Evolutionary conservation across 257 asterid species (phyloP).

Genomic region (Capsicum pubescens): DNA sequence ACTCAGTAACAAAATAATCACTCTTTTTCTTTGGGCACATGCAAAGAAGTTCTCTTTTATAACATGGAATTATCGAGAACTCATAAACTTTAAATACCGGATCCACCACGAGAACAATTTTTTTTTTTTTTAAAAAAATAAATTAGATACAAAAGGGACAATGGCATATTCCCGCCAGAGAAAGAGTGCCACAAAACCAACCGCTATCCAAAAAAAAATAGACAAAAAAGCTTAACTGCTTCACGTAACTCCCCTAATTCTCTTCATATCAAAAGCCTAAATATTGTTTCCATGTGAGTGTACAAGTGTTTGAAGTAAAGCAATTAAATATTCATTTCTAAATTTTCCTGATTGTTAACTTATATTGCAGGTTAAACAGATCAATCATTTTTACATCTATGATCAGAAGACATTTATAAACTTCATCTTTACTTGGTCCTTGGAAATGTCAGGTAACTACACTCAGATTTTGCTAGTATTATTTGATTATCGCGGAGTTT

Average conservation of each 20-base stretch:
- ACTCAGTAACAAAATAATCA: too few relatives aligned
- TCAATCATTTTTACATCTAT: not conserved
- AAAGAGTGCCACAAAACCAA: not conserved
- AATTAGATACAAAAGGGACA: not conserved
- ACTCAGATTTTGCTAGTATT: too few relatives aligned
- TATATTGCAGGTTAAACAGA: not conserved
- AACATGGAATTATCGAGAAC: too few relatives aligned
- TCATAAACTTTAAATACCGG: too few relatives aligned
- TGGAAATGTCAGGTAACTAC: slow-evolving; percentile 12
- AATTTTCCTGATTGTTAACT: not conserved
- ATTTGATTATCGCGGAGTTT: too few relatives aligned
- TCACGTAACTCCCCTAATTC: not conserved
- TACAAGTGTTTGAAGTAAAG: not conserved
- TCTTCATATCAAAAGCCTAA: not conserved
- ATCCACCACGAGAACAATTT: too few relatives aligned
- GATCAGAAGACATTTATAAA: not conserved
- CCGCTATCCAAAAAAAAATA: not conserved
- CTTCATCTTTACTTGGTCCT: not conserved
- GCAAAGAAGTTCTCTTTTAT: too few relatives aligned
- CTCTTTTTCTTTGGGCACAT: too few relatives aligned
- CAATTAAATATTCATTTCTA: not conserved
- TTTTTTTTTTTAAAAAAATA: too few relatives aligned
- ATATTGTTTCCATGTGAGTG: not conserved
- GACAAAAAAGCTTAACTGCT: not conserved
- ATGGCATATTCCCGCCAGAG: slow-evolving; percentile 10